Evolutionary conservation across 305 asterid genomes (phyloP).

Genomic region (Striga hermonthica): DNA sequence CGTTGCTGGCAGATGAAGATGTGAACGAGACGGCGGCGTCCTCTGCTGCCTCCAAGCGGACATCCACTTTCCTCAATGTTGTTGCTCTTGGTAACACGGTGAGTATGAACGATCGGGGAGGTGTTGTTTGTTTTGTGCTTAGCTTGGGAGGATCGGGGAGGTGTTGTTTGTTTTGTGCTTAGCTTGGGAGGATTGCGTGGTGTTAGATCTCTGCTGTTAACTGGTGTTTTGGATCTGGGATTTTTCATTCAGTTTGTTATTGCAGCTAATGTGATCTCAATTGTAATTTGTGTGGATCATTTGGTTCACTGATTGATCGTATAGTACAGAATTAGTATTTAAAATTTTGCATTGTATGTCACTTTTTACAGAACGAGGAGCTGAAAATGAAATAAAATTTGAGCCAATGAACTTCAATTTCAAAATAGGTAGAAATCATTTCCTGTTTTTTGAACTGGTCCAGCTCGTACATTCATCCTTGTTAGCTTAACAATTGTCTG

Average conservation of each 20-base stretch:
- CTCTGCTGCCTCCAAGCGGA: slow-evolving; percentile 61
- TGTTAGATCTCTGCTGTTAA: slow-evolving; percentile 28
- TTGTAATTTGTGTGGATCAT: neutral
- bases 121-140: slow-evolving; percentile 27
- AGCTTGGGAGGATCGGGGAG: slow-evolving; percentile 7
- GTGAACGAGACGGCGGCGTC: slow-evolving; percentile 63
- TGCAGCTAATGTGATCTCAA: neutral
- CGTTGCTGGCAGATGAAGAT: slow-evolving; percentile 92
- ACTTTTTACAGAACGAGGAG: neutral
- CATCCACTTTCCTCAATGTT: slow-evolving; percentile 89
- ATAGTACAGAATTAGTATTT: neutral
- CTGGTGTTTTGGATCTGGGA: slow-evolving; percentile 33
- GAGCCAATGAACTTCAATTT: neutral
- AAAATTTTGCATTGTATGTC: neutral
- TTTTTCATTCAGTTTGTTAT: neutral
- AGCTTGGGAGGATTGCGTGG: neutral
- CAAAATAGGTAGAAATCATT: neutral
- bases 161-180: slow-evolving; percentile 6
- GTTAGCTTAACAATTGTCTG: neutral
- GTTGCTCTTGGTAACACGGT: slow-evolving; percentile 97
- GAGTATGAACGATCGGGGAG: slow-evolving; percentile 31
- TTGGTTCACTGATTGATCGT: neutral
- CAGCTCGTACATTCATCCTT: slow-evolving; percentile 2
- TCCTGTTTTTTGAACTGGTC: neutral
- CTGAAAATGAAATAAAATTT: neutral